Evolutionary conservation across 2,329 filamentous ascomycete species (phyloP).

Genomic region (Orbilia brochopaga): DNA sequence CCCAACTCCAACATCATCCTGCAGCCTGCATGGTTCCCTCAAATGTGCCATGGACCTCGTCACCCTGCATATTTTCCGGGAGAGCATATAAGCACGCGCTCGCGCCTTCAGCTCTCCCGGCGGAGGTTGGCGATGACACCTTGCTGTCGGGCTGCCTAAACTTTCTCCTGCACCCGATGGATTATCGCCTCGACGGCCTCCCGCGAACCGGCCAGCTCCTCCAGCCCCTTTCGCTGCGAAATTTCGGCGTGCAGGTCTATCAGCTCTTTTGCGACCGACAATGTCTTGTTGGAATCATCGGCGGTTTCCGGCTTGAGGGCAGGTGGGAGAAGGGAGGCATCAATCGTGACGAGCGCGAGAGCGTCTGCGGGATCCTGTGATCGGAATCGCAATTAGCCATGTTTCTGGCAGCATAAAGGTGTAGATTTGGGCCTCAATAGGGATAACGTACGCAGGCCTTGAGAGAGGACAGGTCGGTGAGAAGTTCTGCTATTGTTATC

Average conservation of each 20-base stretch:
- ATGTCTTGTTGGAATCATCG: constrained; percentile 3
- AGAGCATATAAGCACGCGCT: neutral
- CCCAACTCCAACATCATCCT: neutral
- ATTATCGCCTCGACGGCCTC: constrained; percentile 40
- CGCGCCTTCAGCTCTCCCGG: neutral
- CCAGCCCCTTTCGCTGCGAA: constrained; percentile 40
- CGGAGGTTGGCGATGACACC: neutral
- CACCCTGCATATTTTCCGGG: neutral
- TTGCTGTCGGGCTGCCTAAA: constrained; percentile 6
- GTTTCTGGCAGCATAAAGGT: too few species aligned
- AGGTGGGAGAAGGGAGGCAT: constrained; percentile 34
- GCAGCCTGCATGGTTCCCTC: neutral
- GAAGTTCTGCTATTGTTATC: constrained; percentile 48
- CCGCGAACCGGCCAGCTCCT: constrained; percentile 33
- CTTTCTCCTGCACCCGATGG: constrained; percentile 27
- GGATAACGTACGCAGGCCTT: constrained; percentile 37
- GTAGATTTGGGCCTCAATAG: neutral
- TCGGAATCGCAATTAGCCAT: neutral
- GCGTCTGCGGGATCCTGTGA: constrained; percentile 41
- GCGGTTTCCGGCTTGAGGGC: constrained; percentile 9
- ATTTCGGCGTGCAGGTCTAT: constrained; percentile 49
- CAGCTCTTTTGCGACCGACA: constrained; percentile 37
- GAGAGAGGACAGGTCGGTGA: constrained; percentile 47
- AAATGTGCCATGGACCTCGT: neutral
- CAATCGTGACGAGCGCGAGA: constrained; percentile 44